Evolutionary conservation across 495 filamentous ascomycete species (phyloP).

Genomic region (Xylaria bambusicola): DNA sequence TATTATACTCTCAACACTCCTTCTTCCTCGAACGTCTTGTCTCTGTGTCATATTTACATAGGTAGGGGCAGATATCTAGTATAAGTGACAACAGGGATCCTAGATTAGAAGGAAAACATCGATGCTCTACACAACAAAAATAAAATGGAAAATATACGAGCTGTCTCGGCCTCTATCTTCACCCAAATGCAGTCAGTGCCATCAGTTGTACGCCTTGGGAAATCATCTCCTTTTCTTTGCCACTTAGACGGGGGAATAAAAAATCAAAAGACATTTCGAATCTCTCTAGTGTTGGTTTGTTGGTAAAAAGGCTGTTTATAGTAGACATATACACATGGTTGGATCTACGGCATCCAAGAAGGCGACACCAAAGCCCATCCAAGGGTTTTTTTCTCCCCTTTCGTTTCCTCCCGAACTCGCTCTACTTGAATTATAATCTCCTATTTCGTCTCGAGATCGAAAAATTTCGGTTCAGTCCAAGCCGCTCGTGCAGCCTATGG

Average conservation of each 20-base stretch:
- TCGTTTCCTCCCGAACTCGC: constrained; percentile 9
- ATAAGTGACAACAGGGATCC: not conserved
- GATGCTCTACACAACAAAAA: constrained; percentile 14
- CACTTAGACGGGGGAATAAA: not conserved
- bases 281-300: constrained; percentile 20
- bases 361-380: constrained; percentile 16
- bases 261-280: too few species aligned
- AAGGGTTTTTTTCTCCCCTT: constrained; percentile 1
- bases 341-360: constrained; percentile 21
- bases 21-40: too few species aligned
- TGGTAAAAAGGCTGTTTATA: constrained; percentile 17
- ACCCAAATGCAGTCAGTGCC: constrained; percentile 6
- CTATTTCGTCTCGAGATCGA: not conserved
- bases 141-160: not conserved
- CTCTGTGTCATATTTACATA: not conserved
- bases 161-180: constrained; percentile 16
- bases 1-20: too few species aligned
- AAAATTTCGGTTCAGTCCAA: too few species aligned
- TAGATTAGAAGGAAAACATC: not conserved
- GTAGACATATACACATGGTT: constrained; percentile 33
- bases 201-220: not conserved
- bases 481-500: too few species aligned
- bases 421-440: not conserved
- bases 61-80: not conserved
- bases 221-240: not conserved